Base-by-base conservation (phyloP, 2,329 filamentous ascomycete species). In the Aureobasidium sp. region DNA sequence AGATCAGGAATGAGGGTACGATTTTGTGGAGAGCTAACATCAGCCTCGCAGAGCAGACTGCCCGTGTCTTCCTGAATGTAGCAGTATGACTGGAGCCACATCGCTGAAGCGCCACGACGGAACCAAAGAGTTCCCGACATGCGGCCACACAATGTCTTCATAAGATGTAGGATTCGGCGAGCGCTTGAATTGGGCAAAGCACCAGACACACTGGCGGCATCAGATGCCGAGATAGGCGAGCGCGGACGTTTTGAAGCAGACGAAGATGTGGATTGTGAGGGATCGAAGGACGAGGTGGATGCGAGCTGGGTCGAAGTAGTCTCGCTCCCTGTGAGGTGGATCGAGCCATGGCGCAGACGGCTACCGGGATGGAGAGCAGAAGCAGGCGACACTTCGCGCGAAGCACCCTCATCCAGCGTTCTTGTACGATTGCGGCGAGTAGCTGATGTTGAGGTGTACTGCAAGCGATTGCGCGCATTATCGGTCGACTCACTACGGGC, bases 101-200 rank as follows among this genome's bases (percentile, higher is more conserved):
- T 78, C 17, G 81, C 84, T 27, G 78, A 77, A 15, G 80, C 78
- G 41, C 85, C 84, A 47, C 80, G 79, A 68, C 88, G 84, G 70
- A 90, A 93, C 66, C 90, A 87, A 34, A 91, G 80, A 67, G 87
- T 85, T 62, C 90, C 90, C 68, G 86, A 86, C 89, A 93, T 94
- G 66, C 86, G 83, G 32, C 90, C 90, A 69, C 87, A 88, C 7
- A 91, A 77, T 27, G 82, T 86, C 72, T 87, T 89, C 89, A 94
- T 93, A 64, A 94, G 76, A 68, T 85, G 80, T 60, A 91, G 77
- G 29, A 93, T 82, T 70, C 85, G 88, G 67, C 87, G 87, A 42
- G 87, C 85, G 73, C 91, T 87, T 23, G 83, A 81, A 41, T 68
- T 76, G 67, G 62, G 77, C 68, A 70, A 71, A 64, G 39, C 68